Evolutionary conservation across 2,329 filamentous ascomycete genomes (phyloP), one percentile per base, ranked within the genome.

Genomic region (Botrytis medusae): DNA sequence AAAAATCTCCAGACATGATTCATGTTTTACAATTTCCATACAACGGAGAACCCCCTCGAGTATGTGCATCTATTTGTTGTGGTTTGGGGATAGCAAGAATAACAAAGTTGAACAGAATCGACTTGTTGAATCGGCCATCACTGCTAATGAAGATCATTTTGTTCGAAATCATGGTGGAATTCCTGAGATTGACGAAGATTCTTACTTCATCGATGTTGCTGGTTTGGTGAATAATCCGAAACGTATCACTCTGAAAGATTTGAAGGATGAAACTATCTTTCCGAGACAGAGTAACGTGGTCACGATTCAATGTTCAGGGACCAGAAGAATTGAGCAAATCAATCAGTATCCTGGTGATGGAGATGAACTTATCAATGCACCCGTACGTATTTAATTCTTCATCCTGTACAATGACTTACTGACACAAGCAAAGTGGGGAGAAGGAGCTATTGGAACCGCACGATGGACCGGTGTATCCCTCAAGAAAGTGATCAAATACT

Each of bases 81-180:
- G n/a, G n/a, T n/a, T n/a, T 14, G 20, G 37, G 22, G 16, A 69
- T 10, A n/a, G 20, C 12, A 34, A 9, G 14, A 61, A 40, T 69
- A 46, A 70, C 40, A 34, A 16, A 32, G 14, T 18, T 18, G 14
- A 48, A 60, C 25, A 78, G 59, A 59, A 51, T 22, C 84, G 87
- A 2, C 83, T 92, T 0, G 85, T 90, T 0, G 85, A 85, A 25
- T 84, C 86, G 34, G 77, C 80, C 0, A 85, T 93, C 57, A 93
- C 91, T 0, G 83, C 85, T 0, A 93, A 92, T 74, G 76, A 83
- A 6, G 82, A 87, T n/a, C 87, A 90, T 76, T 93, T 92, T 76
- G 88, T 93, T 0, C 85, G 91, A 12, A 93, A 93, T 74, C 91
- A 93, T 75, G 91, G 91, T 16, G 91, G 91, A 0, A 89, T 93